Evolutionary conservation across 2,329 filamentous ascomycete species (phyloP).

Genomic region (Fusarium agapanthi): DNA sequence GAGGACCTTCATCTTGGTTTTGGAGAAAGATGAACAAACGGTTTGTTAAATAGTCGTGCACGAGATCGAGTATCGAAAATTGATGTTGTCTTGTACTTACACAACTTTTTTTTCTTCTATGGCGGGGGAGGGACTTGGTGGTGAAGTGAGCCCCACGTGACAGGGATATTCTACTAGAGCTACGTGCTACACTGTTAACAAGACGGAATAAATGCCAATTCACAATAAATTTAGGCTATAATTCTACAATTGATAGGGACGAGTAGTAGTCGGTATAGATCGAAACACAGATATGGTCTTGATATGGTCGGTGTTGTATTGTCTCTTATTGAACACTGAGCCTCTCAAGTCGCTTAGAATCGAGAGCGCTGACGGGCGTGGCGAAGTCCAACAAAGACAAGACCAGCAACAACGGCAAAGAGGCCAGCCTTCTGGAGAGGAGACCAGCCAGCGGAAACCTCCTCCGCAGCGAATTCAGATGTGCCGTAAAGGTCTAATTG

Average conservation of each 20-base stretch:
- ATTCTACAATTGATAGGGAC: not conserved
- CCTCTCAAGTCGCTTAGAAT: conserved; percentile 21
- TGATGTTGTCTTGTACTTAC: conserved; percentile 38
- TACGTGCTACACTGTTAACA: not conserved
- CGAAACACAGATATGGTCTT: not conserved
- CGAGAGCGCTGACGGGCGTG: conserved; percentile 31
- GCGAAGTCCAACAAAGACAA: conserved; percentile 36
- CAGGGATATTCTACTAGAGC: conserved; percentile 23
- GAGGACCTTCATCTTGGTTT: conserved; percentile 81
- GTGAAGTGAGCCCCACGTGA: conserved; percentile 44
- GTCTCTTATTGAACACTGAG: conserved; percentile 6
- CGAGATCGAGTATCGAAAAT: not conserved
- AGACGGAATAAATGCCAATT: not conserved
- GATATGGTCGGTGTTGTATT: conserved; percentile 22
- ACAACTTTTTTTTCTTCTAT: conserved; percentile 44
- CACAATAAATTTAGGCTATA: not conserved
- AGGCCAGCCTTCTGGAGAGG: conserved; percentile 35
- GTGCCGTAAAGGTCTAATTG: conserved; percentile 43
- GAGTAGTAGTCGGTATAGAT: not conserved
- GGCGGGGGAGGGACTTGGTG: conserved; percentile 30
- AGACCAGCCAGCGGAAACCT: conserved; percentile 31
- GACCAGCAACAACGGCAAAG: conserved; percentile 31
- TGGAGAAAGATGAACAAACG: not conserved
- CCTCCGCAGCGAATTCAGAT: conserved; percentile 34
- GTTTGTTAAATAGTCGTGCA: not conserved